Base-by-base conservation (phyloP, 1,284 basidiomycete species). In the Sporisorium iseilematis-ciliati region DNA sequence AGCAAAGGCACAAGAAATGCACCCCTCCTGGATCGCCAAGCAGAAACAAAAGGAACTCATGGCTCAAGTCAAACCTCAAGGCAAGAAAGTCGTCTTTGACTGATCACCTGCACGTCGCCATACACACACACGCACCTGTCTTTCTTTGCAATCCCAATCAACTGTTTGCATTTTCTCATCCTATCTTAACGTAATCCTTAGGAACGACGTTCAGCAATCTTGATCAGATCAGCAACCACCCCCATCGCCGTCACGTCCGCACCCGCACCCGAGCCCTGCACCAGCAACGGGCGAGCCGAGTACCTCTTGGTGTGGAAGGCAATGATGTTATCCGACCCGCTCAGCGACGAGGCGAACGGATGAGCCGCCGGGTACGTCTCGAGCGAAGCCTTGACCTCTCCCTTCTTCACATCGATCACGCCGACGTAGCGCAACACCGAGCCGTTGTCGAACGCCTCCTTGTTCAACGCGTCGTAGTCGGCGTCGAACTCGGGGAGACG, bases 221-320 rank as follows among this genome's bases (percentile, higher is more conserved):
- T 83, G 75, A 87, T 79, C 53, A 85, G 82, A 84, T 97, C 94
- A 51, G 91, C 91, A 60, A 95, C 88, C 20, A 98, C 95, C 23
- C 96, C 96, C 94, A 98, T 98, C 0, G 96, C 97, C 18, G 96
- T 99, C 18, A 99, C 96, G 29, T 93, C 95, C 2, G 95, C 95
- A 21, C 96, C 96, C 0, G 97, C 96, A 12, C 96, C 96, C 0
- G 95, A 91, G 43, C 96, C 96, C 85, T 98, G 96, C 23, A 99
- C 89, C 72, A 97, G 93, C 68, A 99, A 87, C 0, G 80, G 96
- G 4, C 80, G 49, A 6, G 58, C 59, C 93, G 58, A 93, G 82
- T 85, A 89, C 59, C 97, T 89, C 85, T 93, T 91, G 0, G 96
- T 97, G 85, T 93, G 91, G 90, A 98, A 98, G 87, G 96, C 93